These are phyloP conservation scores for Pseudozyma sp. DNA, from an alignment of 1,284 basidiomycete species.

Conservation along the genomic window DNA sequence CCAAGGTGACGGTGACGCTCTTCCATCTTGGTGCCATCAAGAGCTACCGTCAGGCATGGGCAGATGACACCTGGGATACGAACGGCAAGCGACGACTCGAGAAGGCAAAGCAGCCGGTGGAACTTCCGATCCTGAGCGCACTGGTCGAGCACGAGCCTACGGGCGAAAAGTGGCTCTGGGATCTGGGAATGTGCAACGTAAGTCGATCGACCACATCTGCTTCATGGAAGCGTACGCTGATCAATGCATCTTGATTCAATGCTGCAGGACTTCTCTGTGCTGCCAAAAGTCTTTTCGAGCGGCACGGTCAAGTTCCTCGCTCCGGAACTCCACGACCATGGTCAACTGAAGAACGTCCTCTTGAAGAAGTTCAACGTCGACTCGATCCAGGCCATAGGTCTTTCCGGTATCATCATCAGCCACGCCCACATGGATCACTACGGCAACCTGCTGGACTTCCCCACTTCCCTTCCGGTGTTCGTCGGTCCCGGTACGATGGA, in stretches of 20 bases:
- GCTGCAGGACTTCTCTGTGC: constrained; percentile 5
- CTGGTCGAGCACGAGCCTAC: constrained; percentile 19
- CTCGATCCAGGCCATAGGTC: constrained; percentile 14
- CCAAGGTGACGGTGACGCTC: constrained; percentile 9
- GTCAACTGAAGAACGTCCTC: constrained; percentile 19
- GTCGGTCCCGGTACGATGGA: constrained; percentile 20
- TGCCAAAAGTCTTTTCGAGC: constrained; percentile 7
- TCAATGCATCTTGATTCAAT: not conserved
- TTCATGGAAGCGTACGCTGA: not conserved
- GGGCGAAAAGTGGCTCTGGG: constrained; percentile 23
- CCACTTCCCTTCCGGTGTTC: constrained; percentile 17
- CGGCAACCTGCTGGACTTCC: constrained; percentile 25
- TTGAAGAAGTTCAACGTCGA: constrained; percentile 18
- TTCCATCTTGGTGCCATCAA: constrained; percentile 22
- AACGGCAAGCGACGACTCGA: not conserved
- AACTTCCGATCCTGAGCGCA: constrained; percentile 19
- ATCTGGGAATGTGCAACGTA: constrained; percentile 22
- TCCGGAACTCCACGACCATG: constrained; percentile 7
- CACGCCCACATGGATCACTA: constrained; percentile 35
- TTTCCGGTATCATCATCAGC: constrained; percentile 27
- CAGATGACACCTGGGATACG: constrained; percentile 26
- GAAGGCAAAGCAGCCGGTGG: constrained; percentile 11
- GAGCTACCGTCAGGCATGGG: constrained; percentile 27
- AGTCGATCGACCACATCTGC: not conserved
- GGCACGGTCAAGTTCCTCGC: constrained; percentile 11